Conservation (phyloP, 495 filamentous ascomycete genomes). For the Penicillium daleae region DNA sequence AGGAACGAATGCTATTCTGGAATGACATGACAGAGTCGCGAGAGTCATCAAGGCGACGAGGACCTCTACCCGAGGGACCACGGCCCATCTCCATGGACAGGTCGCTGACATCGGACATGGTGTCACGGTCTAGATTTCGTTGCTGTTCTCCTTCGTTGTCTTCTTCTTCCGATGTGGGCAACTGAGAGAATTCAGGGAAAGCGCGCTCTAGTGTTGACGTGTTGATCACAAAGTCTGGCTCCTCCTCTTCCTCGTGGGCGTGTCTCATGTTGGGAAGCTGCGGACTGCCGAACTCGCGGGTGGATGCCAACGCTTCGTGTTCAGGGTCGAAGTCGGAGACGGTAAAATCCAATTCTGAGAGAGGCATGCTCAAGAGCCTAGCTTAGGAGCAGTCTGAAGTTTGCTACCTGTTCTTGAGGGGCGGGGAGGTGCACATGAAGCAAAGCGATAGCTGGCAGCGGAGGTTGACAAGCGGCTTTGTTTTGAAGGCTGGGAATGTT, state of each 20-base stretch:
- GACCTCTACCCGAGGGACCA: constrained; percentile 37
- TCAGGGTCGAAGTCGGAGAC: constrained; percentile 56
- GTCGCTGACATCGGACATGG: constrained; percentile 36
- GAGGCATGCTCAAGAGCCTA: constrained; percentile 38
- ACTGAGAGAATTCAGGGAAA: constrained; percentile 63
- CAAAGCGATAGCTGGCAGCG: not conserved
- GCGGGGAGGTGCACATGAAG: not conserved
- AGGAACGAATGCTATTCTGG: constrained; percentile 52
- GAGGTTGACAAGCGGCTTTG: constrained; percentile 17
- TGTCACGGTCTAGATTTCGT: constrained; percentile 22
- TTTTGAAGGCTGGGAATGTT: constrained; percentile 26
- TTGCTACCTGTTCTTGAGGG: not conserved
- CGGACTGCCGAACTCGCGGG: constrained; percentile 48
- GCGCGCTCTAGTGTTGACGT: constrained; percentile 64
- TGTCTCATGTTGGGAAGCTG: constrained; percentile 43
- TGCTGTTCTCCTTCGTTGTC: constrained; percentile 13
- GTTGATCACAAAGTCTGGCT: constrained; percentile 58
- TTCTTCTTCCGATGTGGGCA: constrained; percentile 45
- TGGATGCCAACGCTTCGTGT: constrained; percentile 56
- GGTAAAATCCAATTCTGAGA: constrained; percentile 39
- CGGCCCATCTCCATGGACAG: constrained; percentile 52
- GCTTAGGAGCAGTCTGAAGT: not conserved
- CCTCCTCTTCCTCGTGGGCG: constrained; percentile 36
- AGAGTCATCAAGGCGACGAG: constrained; percentile 44
- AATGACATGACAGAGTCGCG: constrained; percentile 52